Percentiles rank a stretch among this genome's conserved stretches.
phyloP scores from a whole-genome alignment of 2,329 filamentous ascomycete genomes.

The Nothophaeocryptopus gaeumannii region DNA sequence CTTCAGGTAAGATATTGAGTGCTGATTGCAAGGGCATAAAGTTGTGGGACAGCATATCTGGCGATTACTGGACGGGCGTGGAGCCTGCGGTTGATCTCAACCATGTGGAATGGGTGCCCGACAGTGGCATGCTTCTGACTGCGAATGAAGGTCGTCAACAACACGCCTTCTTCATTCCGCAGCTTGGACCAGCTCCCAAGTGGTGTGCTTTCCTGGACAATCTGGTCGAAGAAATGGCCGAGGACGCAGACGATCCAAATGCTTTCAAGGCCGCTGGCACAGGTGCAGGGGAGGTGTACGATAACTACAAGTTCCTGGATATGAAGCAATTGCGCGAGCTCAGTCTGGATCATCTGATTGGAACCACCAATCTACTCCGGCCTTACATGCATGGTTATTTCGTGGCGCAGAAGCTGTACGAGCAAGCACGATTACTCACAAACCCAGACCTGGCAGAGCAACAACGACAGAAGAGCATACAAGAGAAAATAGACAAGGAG shows the following conservation, averaged over 20 bases:
- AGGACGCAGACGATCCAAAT: conserved; percentile 64
- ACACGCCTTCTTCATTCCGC: conserved; percentile 91
- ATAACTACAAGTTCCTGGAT: conserved; percentile 99
- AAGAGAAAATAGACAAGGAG: conserved; percentile 95
- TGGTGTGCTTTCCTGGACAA: conserved; percentile 98
- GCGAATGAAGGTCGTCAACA: conserved; percentile 96
- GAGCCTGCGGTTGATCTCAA: conserved; percentile 95
- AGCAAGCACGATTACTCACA: conserved; percentile 86
- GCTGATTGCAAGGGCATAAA: conserved; percentile 96
- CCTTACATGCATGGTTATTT: conserved; percentile 99
- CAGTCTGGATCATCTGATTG: conserved; percentile 83
- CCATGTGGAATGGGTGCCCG: conserved; percentile 85
- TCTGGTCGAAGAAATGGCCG: conserved; percentile 97
- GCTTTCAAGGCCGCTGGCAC: conserved; percentile 46
- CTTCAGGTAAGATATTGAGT: conserved; percentile 46
- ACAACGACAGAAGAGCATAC: conserved; percentile 83
- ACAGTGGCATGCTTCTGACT: conserved; percentile 91
- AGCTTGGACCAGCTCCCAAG: conserved; percentile 84
- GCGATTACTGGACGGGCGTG: conserved; percentile 89
- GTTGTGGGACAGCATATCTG: conserved; percentile 81
- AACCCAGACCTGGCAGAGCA: conserved; percentile 95
- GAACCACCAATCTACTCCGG: conserved; percentile 81
- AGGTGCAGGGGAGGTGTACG: conserved; percentile 72
- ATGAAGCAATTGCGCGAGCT: conserved; percentile 79
- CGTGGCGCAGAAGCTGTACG: conserved; percentile 90